Evolutionary conservation across 2,329 filamentous ascomycete species (phyloP), one percentile per base, ranked within the genome.

Genomic region (Biscogniauxia mediterranea): DNA sequence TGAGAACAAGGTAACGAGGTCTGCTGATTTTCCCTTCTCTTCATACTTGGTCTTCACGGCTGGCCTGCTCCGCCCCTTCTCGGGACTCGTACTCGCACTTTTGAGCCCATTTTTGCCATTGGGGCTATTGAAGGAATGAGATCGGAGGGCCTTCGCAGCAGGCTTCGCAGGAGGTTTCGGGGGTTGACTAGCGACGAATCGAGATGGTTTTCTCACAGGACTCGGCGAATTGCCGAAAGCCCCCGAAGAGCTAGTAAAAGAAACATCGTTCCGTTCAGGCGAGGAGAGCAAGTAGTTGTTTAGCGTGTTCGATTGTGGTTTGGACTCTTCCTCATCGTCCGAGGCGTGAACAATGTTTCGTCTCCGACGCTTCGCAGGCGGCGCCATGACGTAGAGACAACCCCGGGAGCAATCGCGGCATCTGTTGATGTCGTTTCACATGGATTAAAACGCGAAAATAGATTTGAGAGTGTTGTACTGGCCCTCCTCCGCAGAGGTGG

Each of bases 1-100:
- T 19, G 85, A 86, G 66, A 89, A 89, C 19, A 89, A 78, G 0
- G 83, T 80, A 68, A 82, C 78, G 15, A 89, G 76, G 66, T 89
- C 82, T 3, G 79, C 84, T 6, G 81, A 82, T 63, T 82, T 84
- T 5, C 79, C 81, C 64, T 80, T 84, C 57, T 83, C 82, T 6
- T 79, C 79, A 5, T 72, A 63, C 62, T 79, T 81, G n/a, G 69
- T 70, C 49, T 68, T 68, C 38, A 69, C 74, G 26, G 64, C 50
- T 0, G 65, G 51, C 54, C 74, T 70, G 25, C 58, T 60, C 61
- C 62, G 79, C 2, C 71, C 62, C 68, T 81, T 84, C 60, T 76
- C 78, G 3, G 83, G 82, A 63, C 82, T 84, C 17, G 75, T 72
- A 61, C 77, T 82, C 5, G 76, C 72, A 62, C 76, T 79, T 49